These are phyloP conservation scores for Reutealis trisperma DNA, from an alignment of 345 rosid species.

Conservation along the genomic window DNA sequence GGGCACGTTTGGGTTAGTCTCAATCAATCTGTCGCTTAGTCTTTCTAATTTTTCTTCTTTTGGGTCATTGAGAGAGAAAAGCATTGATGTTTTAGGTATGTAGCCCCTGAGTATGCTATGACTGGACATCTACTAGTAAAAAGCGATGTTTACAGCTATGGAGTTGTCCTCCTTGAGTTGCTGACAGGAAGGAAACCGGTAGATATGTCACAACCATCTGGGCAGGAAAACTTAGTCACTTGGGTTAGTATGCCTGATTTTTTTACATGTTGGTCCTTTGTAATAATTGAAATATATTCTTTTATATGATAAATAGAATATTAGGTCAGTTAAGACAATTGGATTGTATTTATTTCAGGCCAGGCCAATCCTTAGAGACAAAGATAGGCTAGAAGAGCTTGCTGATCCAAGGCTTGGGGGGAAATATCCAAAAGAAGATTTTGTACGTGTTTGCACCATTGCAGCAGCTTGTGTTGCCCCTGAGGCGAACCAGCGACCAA, in stretches of 20 bases:
- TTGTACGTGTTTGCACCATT: conserved; percentile 85
- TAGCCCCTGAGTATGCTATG: conserved; percentile 99
- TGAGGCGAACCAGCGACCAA: conserved; percentile 91
- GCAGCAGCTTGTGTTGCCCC: conserved; percentile 99
- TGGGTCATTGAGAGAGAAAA: conserved; percentile 2
- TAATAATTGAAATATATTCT: background rate
- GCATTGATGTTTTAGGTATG: conserved; percentile 57
- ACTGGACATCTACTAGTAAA: conserved; percentile 96
- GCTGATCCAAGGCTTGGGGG: conserved; percentile 78
- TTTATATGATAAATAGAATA: background rate
- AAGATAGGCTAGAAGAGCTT: conserved; percentile 86
- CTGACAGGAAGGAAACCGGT: conserved; percentile 95
- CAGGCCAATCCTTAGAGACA: conserved; percentile 94
- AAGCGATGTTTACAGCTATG: conserved; percentile 98
- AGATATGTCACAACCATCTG: conserved; percentile 97
- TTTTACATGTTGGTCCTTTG: background rate
- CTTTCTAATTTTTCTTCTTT: conserved; percentile 2
- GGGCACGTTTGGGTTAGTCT: conserved; percentile 97
- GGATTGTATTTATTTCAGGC: conserved; percentile 55
- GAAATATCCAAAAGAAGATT: conserved; percentile 91
- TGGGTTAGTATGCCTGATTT: conserved; percentile 60
- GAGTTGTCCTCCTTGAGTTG: conserved; percentile 94
- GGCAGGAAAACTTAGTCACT: conserved; percentile 96
- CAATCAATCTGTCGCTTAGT: conserved; percentile 10
- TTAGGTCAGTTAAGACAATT: conserved; percentile 1